Conservation (phyloP, 2,329 filamentous ascomycete genomes). For the Sporothrix luriei region DNA sequence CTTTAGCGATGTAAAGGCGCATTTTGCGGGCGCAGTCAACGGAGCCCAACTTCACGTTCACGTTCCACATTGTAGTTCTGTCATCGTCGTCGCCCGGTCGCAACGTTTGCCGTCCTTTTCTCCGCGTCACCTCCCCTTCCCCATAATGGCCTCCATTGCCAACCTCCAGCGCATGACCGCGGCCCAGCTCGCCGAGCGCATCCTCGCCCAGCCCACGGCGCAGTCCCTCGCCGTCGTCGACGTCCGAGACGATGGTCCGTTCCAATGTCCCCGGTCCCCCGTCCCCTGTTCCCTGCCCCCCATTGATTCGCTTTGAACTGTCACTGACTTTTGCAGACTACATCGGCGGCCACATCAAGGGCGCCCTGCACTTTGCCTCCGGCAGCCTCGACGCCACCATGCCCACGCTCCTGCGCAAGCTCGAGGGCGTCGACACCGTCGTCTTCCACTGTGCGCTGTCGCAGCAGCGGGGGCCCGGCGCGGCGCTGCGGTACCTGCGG, state of each 20-base stretch:
- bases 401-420: constrained; percentile 77
- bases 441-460: constrained; percentile 94
- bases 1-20: neutral
- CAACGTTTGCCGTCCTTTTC: neutral
- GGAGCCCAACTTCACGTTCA: neutral
- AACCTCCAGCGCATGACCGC: constrained; percentile 68
- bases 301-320: neutral
- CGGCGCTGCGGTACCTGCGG: constrained; percentile 77
- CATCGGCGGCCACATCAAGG: constrained; percentile 84
- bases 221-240: constrained; percentile 74
- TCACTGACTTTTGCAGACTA: constrained; percentile 61
- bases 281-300: neutral
- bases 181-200: constrained; percentile 65
- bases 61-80: neutral
- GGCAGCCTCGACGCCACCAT: constrained; percentile 72
- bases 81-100: neutral
- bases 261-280: too few relatives aligned
- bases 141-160: constrained; percentile 58
- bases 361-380: constrained; percentile 74
- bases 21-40: neutral
- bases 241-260: constrained; percentile 76
- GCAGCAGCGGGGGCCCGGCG: constrained; percentile 84
- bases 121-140: neutral
- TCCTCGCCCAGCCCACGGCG: constrained; percentile 54
- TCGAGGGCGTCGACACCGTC: constrained; percentile 77